Base-by-base conservation (phyloP, 148 eudicot species). In the Rhododendron griersonianum region DNA sequence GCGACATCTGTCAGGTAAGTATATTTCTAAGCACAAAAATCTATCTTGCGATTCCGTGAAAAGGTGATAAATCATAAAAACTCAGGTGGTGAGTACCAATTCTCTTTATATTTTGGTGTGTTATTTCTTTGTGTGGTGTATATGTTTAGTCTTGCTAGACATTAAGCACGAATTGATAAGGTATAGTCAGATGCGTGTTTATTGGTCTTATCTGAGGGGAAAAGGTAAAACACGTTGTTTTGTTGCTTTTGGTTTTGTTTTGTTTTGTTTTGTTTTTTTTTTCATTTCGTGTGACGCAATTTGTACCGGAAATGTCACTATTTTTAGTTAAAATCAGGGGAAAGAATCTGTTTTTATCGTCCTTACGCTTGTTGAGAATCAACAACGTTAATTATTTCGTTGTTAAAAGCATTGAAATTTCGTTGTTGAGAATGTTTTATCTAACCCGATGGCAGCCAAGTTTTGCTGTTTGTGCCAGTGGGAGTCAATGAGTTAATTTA, bases 1-100 rank as follows among this genome's bases (percentile, higher is more conserved):
- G 99, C 35, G 99, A 97, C 84, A 95, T 97, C 75, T 97, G 99
- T 84, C 98, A 97, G 96, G 99, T 97, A 18, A 0, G 11, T 47
- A 9, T 47, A 47, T 47, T 16, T 23, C 28, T 23, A 6, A 63
- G 28, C 11, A 21, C 69, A 8, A 23, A 39, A 63, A 21, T 7
- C 69, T 7, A 63, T 21, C 28, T 0, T 63, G 63, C 23, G 69
- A 7, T 23, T 21, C 69, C 28, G 15, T 21, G 69, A 16, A 57
- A 0, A 57, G 63, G 63, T 18, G 23, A 57, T 57, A 16, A 57
- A 57, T 57, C 63, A 63, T 63, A 63, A 1, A 1, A 63, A 7
- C 28, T 21, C 65, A 18, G n/a, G 67, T 19, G 67, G 8, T 15
- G 59, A 53, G 19, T 53, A 16, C 23, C 63, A 57, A n/a, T 63